Conservation (phyloP, 805 yeast genomes). For the Wickerhamomyces chambardii region DNA sequence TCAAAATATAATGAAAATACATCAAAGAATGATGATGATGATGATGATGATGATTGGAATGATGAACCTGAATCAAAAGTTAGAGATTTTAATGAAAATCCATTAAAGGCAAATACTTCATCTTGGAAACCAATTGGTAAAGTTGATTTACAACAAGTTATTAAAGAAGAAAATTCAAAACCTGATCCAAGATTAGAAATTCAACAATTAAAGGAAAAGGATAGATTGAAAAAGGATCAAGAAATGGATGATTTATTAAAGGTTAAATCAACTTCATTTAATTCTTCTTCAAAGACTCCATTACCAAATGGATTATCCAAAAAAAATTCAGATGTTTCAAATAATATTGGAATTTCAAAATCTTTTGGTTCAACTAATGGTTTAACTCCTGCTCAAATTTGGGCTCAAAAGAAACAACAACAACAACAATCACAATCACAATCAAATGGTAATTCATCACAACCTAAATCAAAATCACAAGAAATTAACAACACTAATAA, state of each 20-base stretch:
- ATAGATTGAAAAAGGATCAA: conserved; percentile 23
- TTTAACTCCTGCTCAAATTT: conserved; percentile 87
- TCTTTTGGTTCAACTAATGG: conserved; percentile 61
- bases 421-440: no score
- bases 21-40: conserved; percentile 8
- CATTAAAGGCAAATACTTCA: conserved; percentile 31
- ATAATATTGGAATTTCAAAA: conserved; percentile 51
- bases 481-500: conserved; percentile 2
- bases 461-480: no score
- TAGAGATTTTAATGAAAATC: conserved; percentile 40
- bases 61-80: conserved; percentile 35
- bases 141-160: conserved; percentile 37
- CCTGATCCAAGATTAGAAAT: conserved; percentile 35
- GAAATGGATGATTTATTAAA: conserved; percentile 25
- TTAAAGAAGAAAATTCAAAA: conserved; percentile 31
- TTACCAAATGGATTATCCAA: conserved; percentile 11
- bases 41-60: conserved; percentile 33
- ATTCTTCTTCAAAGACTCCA: conserved; percentile 12
- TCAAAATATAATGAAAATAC: conserved; percentile 15
- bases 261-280: conserved; percentile 21
- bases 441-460: no score
- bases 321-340: conserved; percentile 23
- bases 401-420: conserved; percentile 89
- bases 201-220: conserved; percentile 23
- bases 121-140: conserved; percentile 57